Evolutionary conservation across 495 filamentous ascomycete genomes (phyloP), one percentile per base, ranked within the genome.

Genomic region (Hypoxylon trugodes): DNA sequence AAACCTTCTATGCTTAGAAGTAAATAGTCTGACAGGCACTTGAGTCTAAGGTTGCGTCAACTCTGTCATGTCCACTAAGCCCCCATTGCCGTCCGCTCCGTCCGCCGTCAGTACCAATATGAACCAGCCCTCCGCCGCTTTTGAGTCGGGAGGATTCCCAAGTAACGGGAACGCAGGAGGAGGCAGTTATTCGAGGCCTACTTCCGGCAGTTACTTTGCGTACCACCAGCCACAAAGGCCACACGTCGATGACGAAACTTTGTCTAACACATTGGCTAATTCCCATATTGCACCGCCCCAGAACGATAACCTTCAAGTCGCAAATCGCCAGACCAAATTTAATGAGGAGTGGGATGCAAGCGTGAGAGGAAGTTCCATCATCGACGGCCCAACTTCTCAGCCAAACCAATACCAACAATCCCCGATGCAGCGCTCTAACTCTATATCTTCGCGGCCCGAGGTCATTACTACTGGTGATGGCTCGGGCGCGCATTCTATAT

Each of bases 281-380:
- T 66, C 77, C 6, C 72, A 76, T n/a, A 64, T 66, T 5, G 59
- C 68, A 42, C 69, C 70, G 42, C 52, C 74, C 16, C 74, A 72
- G 32, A 65, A 62, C 64, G 66, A 69, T 38, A 50, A 41, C 45
- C 35, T 43, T 41, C 62, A 64, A 56, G 48, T 42, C 18, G 42
- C 54, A 2, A 49, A 57, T 36, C 65, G 69, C 3, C 68, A 71
- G 36, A 63, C 69, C 25, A 73, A 55, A 35, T 91, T 91, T 58
- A 87, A 82, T 57, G 89, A 92, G 71, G 88, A 92, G 65, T 87
- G 88, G 77, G 89, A 91, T 74, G 79, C 81, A 25, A 88, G 86
- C 66, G 85, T 85, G 59, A 85, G 87, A 47, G 88, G 85, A 30
- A 79, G 77, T 50, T 89, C 87, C 7, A 75, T 87, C n/a, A 53